Evolutionary conservation across 2,329 filamentous ascomycete species (phyloP).

Genomic region (Scytalidium lignicola): DNA sequence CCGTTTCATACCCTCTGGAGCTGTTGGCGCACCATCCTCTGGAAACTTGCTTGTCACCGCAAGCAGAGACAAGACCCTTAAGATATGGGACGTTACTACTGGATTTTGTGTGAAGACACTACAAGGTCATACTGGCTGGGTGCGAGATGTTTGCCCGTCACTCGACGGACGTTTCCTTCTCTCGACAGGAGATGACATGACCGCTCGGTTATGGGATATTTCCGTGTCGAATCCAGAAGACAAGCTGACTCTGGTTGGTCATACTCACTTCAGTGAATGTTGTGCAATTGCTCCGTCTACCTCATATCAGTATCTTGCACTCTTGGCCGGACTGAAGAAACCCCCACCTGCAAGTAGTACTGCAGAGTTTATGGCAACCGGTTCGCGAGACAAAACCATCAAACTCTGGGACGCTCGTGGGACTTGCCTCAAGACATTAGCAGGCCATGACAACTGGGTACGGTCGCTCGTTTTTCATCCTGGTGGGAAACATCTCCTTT

Average conservation of each 20-base stretch:
- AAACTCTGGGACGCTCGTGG: conserved; percentile 80
- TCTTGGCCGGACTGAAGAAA: conserved; percentile 76
- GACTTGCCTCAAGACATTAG: conserved; percentile 72
- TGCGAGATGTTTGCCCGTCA: conserved; percentile 81
- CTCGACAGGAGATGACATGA: conserved; percentile 78
- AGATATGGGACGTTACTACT: conserved; percentile 90
- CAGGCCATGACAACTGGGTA: conserved; percentile 91
- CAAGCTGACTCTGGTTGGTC: conserved; percentile 66
- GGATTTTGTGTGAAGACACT: conserved; percentile 89
- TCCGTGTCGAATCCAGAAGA: conserved; percentile 65
- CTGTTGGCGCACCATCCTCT: conserved; percentile 70
- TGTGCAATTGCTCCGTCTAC: conserved; percentile 79
- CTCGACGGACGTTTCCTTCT: conserved; percentile 78
- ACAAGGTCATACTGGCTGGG: conserved; percentile 80
- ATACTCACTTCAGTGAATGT: conserved; percentile 83
- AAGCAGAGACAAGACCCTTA: conserved; percentile 76
- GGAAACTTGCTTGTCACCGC: conserved; percentile 84
- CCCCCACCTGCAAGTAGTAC: conserved; percentile 64
- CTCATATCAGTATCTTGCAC: conserved; percentile 68
- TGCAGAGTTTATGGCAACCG: conserved; percentile 82
- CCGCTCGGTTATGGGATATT: conserved; percentile 80
- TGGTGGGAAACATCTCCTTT: conserved; percentile 81
- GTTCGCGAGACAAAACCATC: conserved; percentile 82
- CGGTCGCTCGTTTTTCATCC: conserved; percentile 80
- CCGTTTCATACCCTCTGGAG: conserved; percentile 80